These are phyloP conservation scores for Aspergillus sp. DNA, from an alignment of 2,329 filamentous ascomycete species.

Conservation along the genomic window DNA sequence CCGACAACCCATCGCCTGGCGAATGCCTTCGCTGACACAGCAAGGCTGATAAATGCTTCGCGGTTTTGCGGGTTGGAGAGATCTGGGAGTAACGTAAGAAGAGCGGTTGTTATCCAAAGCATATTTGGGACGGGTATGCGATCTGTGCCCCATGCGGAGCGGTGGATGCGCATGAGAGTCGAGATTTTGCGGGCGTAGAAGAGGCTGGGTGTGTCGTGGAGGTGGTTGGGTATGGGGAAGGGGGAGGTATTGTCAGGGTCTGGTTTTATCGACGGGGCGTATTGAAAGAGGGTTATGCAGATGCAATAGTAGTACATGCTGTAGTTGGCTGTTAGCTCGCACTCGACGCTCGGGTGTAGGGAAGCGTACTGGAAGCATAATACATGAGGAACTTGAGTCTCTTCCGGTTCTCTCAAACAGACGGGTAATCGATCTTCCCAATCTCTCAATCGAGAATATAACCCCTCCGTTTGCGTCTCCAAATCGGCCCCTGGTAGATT, in stretches of 20 bases:
- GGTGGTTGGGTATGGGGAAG: slow-evolving; percentile 1
- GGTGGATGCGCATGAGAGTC: slow-evolving; percentile 19
- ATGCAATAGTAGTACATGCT: slow-evolving; percentile 35
- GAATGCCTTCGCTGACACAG: slow-evolving; percentile 15
- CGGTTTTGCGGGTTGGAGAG: slow-evolving; percentile 15
- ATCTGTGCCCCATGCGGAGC: slow-evolving; percentile 24
- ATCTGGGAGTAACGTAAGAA: slow-evolving; percentile 20
- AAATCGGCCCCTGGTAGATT: slow-evolving; percentile 5
- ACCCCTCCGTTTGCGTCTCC: slow-evolving; percentile 7
- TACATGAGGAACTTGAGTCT: slow-evolving; percentile 14
- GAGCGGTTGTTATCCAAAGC: slow-evolving; percentile 23
- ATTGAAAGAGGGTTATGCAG: background rate
- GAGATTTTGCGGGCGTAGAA: slow-evolving; percentile 20
- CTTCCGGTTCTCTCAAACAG: slow-evolving; percentile 7
- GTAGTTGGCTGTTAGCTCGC: background rate
- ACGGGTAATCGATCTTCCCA: slow-evolving; percentile 9
- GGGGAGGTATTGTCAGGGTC: background rate
- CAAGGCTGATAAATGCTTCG: slow-evolving; percentile 20
- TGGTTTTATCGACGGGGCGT: background rate
- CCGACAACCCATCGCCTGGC: slow-evolving; percentile 18
- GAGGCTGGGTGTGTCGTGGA: slow-evolving; percentile 13
- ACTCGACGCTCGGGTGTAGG: background rate
- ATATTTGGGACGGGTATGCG: slow-evolving; percentile 25
- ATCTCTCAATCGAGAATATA: slow-evolving; percentile 13
- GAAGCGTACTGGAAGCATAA: slow-evolving; percentile 18